phyloP scores from a whole-genome alignment of 257 asterid genomes.

The Solanum tarapatanum region DNA sequence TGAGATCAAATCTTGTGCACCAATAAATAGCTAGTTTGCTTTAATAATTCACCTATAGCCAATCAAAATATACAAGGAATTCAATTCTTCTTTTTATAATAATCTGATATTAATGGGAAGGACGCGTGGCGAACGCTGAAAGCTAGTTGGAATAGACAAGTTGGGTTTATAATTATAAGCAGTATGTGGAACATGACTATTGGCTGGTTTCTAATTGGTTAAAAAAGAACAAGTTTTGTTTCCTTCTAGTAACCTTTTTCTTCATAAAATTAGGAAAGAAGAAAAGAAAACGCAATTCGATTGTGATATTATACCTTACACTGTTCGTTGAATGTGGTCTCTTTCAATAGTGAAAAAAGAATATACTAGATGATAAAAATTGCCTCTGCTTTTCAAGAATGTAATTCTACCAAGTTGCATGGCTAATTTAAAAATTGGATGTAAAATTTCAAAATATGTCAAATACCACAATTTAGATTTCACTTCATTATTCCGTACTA shows the following conservation, averaged over 20 bases:
- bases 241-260: background rate
- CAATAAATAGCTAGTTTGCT: background rate
- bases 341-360: background rate
- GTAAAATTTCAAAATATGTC: background rate
- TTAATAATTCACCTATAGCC: background rate
- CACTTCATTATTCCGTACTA: background rate
- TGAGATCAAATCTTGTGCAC: background rate
- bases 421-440: background rate
- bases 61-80: background rate
- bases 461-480: background rate
- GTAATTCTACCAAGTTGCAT: background rate
- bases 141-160: background rate
- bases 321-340: background rate
- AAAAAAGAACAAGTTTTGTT: background rate
- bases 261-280: background rate
- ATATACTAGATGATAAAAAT: background rate
- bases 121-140: background rate
- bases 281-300: background rate
- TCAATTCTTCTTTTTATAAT: background rate
- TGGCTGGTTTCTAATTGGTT: background rate
- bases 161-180: background rate
- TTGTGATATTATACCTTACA: background rate
- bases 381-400: background rate
- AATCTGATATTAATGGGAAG: background rate
- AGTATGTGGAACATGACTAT: background rate